These are phyloP conservation scores for Biscogniauxia sp. DNA, from an alignment of 2,329 filamentous ascomycete genomes.

Conservation along the genomic window DNA sequence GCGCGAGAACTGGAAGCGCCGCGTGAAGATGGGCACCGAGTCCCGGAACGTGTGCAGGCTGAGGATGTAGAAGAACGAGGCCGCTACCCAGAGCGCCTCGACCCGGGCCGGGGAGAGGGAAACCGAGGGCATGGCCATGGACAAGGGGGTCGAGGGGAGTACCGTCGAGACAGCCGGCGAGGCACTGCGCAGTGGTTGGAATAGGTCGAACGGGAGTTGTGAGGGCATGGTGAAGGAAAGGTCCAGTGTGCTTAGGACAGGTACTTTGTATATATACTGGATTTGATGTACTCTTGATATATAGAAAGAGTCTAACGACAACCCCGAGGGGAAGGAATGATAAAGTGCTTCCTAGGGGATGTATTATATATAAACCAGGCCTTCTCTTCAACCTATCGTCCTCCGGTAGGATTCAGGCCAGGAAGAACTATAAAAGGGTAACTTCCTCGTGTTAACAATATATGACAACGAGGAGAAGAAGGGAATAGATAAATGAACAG, in stretches of 20 bases:
- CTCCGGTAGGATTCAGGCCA: background rate
- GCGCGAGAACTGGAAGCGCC: background rate
- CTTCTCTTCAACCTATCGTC: background rate
- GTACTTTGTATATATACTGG: background rate
- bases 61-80: conserved; percentile 3
- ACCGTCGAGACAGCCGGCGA: too few relatives aligned
- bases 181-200: background rate
- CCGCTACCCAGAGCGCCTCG: conserved; percentile 6
- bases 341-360: background rate
- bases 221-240: background rate
- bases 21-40: background rate
- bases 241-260: background rate
- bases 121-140: background rate
- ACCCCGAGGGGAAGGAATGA: background rate
- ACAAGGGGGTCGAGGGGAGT: background rate
- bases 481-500: background rate
- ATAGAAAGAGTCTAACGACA: background rate
- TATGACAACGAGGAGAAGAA: background rate
- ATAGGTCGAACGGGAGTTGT: background rate
- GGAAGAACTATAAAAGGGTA: background rate
- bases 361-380: background rate
- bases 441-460: background rate
- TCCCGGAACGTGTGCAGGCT: background rate
- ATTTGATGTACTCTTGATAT: background rate
- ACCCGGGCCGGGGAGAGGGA: background rate